Base-by-base conservation (phyloP, 805 yeast species). In the Nakazawaea sp. region DNA sequence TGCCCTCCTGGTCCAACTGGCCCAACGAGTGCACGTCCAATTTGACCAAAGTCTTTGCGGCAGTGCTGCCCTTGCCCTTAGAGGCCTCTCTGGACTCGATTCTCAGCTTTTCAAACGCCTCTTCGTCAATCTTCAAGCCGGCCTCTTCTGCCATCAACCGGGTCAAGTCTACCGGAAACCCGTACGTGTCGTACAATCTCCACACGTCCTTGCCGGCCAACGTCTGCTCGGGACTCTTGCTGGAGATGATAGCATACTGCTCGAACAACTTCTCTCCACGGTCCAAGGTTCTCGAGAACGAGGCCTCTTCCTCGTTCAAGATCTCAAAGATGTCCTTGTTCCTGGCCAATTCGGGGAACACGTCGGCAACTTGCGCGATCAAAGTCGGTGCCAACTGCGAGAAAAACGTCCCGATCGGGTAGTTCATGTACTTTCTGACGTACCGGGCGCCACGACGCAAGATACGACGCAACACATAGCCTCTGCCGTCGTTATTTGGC, bases 111-210 rank as follows among this genome's bases (percentile, higher is more conserved):
- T 89, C 97, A 55, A 92, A 92, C 25, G 86, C 97, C 35, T 68
- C 79, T 58, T 88, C 95, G 59, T 92, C 97, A 46, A 92, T 90
- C 52, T 78, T 81, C 51, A 92, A 74, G 15, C 95, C 95, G 42
- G 92, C 86, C 64, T 92, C 99, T 62, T 90, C 97, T 32, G 98
- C 98, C 99, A 92, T 92, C 57, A 92, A 74, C 58, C 96, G 79
- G 21, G 99, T 92, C 56, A 92, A 75, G 64, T 92, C 99, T 40
- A 88, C 97, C 27, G 99, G 99, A 83, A 92, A 92, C 42, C 99
- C 99, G 56, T 90, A 92, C 10, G 99, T 92, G 53, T 92, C 99
- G 53, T 92, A 92, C 51, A 92, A 70, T 65, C 99, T 78, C 99
- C 99, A 92, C 27, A 92, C 98, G 58, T 90, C 97, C 52, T 75